Percentiles rank a stretch among this genome's conserved stretches.
Conservation (phyloP, 2,329 filamentous ascomycete species). For the Gnomoniopsis smithogilvyi region DNA sequence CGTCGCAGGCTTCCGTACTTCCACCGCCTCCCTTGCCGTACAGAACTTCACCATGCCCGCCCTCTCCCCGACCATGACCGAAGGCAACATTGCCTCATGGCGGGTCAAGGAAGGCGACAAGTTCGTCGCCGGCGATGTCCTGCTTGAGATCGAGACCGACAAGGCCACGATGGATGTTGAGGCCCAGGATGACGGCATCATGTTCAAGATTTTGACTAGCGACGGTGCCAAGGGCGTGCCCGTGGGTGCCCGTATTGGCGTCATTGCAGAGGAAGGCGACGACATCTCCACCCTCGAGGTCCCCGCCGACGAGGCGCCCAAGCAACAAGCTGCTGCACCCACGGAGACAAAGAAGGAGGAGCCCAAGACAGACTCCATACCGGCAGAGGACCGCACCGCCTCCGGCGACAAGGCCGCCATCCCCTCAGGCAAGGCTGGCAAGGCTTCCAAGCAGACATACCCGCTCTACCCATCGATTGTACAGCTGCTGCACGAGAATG, state of each 20-base stretch:
- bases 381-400: conserved; percentile 19
- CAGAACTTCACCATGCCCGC: conserved; percentile 91
- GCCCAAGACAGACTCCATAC: conserved; percentile 18
- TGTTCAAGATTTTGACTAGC: conserved; percentile 75
- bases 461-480: conserved; percentile 80
- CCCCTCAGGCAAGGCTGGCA: conserved; percentile 33
- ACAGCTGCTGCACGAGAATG: conserved; percentile 75
- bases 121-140: conserved; percentile 78
- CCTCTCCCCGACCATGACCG: conserved; percentile 89
- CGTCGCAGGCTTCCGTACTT: conserved; percentile 59
- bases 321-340: conserved; percentile 36
- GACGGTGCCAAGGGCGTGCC: conserved; percentile 74
- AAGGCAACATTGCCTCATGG: conserved; percentile 84
- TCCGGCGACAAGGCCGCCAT: conserved; percentile 15
- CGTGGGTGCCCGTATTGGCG: conserved; percentile 78
- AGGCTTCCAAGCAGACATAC: conserved; percentile 63
- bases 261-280: conserved; percentile 78
- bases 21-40: conserved; percentile 63
- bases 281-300: conserved; percentile 73
- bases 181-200: conserved; percentile 82
- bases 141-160: conserved; percentile 91
- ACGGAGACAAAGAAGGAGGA: conserved; percentile 20
- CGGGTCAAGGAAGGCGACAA: conserved; percentile 83
- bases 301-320: conserved; percentile 61
- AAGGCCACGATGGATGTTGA: conserved; percentile 95